Evolutionary conservation across 306 rosid species (phyloP).

Genomic region (Canavalia ensiformis): DNA sequence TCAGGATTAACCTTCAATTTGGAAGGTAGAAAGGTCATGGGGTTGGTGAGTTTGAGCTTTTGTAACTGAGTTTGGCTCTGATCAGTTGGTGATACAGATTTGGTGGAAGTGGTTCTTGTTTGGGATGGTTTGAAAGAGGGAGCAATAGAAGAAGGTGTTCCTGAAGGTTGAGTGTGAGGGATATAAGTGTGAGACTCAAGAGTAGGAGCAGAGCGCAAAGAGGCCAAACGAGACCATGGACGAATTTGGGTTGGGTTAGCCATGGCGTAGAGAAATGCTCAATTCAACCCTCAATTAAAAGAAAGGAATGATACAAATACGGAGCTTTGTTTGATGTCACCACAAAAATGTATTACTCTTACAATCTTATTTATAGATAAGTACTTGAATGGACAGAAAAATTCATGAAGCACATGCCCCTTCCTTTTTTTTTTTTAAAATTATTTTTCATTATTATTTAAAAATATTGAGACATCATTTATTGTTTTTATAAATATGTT

Average conservation of each 20-base stretch:
- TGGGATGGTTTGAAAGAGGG: neutral
- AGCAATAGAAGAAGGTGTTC: neutral
- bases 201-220: conserved; percentile 35
- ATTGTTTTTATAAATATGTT: too few relatives aligned
- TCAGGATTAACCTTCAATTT: conserved; percentile 47
- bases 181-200: neutral
- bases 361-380: conserved; percentile 60
- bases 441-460: too few relatives aligned
- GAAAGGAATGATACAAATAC: neutral
- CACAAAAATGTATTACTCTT: conserved; percentile 29
- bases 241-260: conserved; percentile 65
- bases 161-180: neutral
- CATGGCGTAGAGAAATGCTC: conserved; percentile 42
- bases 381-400: neutral
- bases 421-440: neutral
- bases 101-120: neutral
- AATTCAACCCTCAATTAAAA: neutral
- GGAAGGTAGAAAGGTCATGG: conserved; percentile 54
- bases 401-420: neutral
- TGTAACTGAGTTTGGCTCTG: conserved; percentile 48
- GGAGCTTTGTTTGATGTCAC: conserved; percentile 19
- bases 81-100: conserved; percentile 42
- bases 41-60: conserved; percentile 45
- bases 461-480: too few relatives aligned
- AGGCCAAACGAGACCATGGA: conserved; percentile 69